Base-by-base conservation (phyloP, 2,329 filamentous ascomycete species). In the Penicillium sp. region DNA sequence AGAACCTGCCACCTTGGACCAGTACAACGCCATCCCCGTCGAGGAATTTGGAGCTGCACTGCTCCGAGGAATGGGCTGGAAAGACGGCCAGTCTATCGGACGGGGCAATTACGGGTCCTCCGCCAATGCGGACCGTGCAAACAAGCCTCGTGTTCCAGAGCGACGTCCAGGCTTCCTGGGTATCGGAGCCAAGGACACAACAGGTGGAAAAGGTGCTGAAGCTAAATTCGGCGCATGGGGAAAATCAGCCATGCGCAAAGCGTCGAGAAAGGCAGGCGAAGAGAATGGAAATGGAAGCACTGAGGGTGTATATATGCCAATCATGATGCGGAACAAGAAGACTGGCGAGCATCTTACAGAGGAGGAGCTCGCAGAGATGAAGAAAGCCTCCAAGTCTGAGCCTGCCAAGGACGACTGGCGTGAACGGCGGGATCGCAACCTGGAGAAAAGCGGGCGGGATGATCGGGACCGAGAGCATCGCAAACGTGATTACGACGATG, bases 21-120 rank as follows among this genome's bases (percentile, higher is more conserved):
- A 93, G 60, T 97, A 97, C 70, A 85, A 86, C 48, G 83, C 85
- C 10, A 85, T 95, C 51, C 91, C 93, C 0, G 89, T 97, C 13
- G 91, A 96, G 57, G 89, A 96, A 59, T 98, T 97, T 56, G 93
- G 93, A 6, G 86, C 89, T 14, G 89, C 90, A 0, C 76, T 97
- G 54, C 77, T 98, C 28, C 82, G 90, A 26, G 89, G 90, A 8
- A 96, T 97, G 87, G 93, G 93, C 7, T 96, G 91, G 90, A 89
- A 96, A 61, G 81, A 83, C 53, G 81, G 77, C 14, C 75, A 81
- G 52, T 70, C 73, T 31, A 74, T 82, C 42, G 74, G 85, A 71
- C 67, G 61, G 52, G 79, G 82, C 44, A 73, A 77, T 20, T 73
- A 78, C 44, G 69, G 69, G 22, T 67, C 68, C 14, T 55, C 67